These are phyloP conservation scores for Neospora caninum DNA, from an alignment of 169 alveolate species.

Conservation along the genomic window DNA sequence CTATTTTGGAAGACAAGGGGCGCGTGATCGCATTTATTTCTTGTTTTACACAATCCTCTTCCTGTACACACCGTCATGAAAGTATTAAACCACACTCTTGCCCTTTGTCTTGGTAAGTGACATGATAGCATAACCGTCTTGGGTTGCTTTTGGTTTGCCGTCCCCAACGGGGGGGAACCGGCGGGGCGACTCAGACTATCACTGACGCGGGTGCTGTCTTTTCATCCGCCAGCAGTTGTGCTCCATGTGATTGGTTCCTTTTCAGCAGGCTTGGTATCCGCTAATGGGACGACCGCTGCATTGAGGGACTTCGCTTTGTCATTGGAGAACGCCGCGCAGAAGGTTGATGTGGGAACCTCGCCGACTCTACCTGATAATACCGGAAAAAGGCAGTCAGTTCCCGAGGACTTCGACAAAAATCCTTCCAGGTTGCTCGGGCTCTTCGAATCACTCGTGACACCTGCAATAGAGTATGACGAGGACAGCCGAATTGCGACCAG, in stretches of 20 bases:
- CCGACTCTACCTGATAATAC: background rate
- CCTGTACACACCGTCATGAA: background rate
- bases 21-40: too few relatives aligned
- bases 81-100: background rate
- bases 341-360: background rate
- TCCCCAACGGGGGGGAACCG: too few relatives aligned
- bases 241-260: background rate
- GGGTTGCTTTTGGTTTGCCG: too few relatives aligned
- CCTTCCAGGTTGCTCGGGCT: background rate
- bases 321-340: background rate
- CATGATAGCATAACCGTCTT: background rate
- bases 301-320: background rate
- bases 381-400: background rate
- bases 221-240: too few relatives aligned
- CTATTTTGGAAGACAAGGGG: too few relatives aligned
- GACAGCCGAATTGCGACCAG: background rate
- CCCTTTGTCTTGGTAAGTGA: background rate
- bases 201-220: too few relatives aligned
- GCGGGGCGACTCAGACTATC: too few relatives aligned
- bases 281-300: background rate
- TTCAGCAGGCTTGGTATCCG: background rate
- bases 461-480: background rate
- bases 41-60: background rate
- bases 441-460: background rate
- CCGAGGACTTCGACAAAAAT: background rate